Evolutionary conservation across 2,329 filamentous ascomycete species (phyloP).

Genomic region (Penicillium concentricum): DNA sequence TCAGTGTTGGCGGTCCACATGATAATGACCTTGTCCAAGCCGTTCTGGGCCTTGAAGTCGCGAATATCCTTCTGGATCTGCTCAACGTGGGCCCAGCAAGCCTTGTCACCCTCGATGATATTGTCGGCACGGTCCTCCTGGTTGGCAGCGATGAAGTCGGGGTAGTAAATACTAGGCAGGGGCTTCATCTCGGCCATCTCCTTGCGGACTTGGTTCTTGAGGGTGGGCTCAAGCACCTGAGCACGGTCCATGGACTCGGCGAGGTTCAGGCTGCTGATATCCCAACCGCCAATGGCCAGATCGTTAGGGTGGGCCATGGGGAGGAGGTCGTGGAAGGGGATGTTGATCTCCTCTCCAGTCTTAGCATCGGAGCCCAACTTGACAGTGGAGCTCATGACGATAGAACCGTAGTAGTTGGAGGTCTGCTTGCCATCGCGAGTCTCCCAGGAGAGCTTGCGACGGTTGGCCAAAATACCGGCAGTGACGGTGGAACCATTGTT

Average conservation of each 20-base stretch:
- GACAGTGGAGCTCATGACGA: constrained; percentile 95
- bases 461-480: constrained; percentile 94
- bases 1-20: constrained; percentile 99
- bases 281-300: constrained; percentile 92
- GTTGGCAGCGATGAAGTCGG: constrained; percentile 98
- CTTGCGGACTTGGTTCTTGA: constrained; percentile 87
- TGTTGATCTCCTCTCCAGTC: constrained; percentile 87
- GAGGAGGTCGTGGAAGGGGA: constrained; percentile 89
- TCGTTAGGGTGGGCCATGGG: constrained; percentile 98
- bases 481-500: constrained; percentile 99
- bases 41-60: constrained; percentile 83
- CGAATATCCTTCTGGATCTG: constrained; percentile 89
- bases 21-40: constrained; percentile 91
- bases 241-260: constrained; percentile 94
- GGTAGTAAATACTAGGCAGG: constrained; percentile 95
- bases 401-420: constrained; percentile 97
- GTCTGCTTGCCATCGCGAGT: constrained; percentile 82
- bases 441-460: constrained; percentile 81
- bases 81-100: constrained; percentile 83
- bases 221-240: constrained; percentile 87
- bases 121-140: constrained; percentile 97
- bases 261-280: constrained; percentile 89
- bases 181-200: constrained; percentile 88
- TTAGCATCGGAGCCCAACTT: constrained; percentile 88
- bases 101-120: constrained; percentile 76